Conservation (phyloP, 192 early-diverging fungal species). For the Jimgerdemannia lactiflua region DNA sequence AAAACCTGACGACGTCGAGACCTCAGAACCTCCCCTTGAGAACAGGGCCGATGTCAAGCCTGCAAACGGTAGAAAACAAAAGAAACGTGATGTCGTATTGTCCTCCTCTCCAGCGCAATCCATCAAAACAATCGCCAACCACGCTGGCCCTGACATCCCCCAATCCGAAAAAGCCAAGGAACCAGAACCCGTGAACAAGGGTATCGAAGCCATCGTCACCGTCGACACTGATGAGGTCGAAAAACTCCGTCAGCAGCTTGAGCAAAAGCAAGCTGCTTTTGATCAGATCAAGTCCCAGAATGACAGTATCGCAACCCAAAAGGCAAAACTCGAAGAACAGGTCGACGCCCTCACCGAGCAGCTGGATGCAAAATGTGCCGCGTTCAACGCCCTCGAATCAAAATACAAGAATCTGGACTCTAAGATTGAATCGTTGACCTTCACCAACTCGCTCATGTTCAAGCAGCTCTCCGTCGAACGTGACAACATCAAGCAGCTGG, state of each 20-base stretch:
- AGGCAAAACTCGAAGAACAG: slow-evolving; percentile 16
- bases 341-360: slow-evolving; percentile 24
- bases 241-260: background rate
- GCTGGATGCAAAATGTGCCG: slow-evolving; percentile 11
- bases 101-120: too few species aligned
- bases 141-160: too few species aligned
- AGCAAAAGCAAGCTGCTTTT: background rate
- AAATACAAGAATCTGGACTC: slow-evolving; percentile 32
- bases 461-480: slow-evolving; percentile 39
- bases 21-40: background rate
- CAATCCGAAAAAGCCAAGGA: background rate
- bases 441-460: slow-evolving; percentile 40
- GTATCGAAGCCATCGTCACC: background rate
- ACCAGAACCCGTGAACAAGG: background rate
- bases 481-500: slow-evolving; percentile 22
- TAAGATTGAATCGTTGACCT: slow-evolving; percentile 40
- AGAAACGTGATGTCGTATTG: background rate
- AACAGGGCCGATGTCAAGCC: background rate
- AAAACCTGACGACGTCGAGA: background rate
- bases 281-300: background rate
- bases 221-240: background rate
- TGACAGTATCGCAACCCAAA: background rate
- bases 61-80: background rate
- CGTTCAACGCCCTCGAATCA: slow-evolving; percentile 16
- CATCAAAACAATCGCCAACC: too few species aligned